Base-by-base conservation (phyloP, 2,329 filamentous ascomycete species). In the Kalmusia sp. region DNA sequence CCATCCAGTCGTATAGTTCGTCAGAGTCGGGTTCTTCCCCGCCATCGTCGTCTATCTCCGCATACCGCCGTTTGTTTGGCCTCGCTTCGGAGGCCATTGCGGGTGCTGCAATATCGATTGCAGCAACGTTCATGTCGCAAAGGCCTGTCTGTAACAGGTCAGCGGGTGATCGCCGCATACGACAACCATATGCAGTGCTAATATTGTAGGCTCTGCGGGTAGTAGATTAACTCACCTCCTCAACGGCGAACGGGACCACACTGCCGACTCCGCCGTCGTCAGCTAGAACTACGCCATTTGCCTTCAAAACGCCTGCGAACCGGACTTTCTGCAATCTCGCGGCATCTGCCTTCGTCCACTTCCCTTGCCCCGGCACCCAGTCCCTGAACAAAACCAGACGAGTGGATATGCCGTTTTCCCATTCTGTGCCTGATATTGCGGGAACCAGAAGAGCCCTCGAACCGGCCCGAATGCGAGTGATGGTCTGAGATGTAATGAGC, bases 321-420 rank as follows among this genome's bases (percentile, higher is more conserved):
- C 78, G 71, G 45, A 70, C 60, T 54, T 63, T 68, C 50, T 61
- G 66, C 59, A 71, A 57, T 59, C 57, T 68, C 49, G 69, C 65
- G 41, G 64, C 57, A 38, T 70, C 66, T 44, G 59, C 52, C 35
- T 63, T 66, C 43, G 39, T 65, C 38, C 60, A 45, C 56, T 70
- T 67, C 44, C 58, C 56, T 64, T 71, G 61, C 56, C 61, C 64
- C 51, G 65, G 59, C 46, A 68, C 55, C 67, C 77, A 93, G 76
- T 96, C 91, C 64, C 89, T 84, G 72, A 95, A 96, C 28, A 96
- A 74, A 21, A 89, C 88, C 55, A 96, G 72, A 49, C 92, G 83
- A 35, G 86, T 90, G 56, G 86, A 84, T 31, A 96, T 79, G 27
- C 87, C 88, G 58, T 85, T 86, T 55, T 96, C 92, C 93, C 93